These are phyloP conservation scores for Syzygium malaccense DNA, from an alignment of 441 rosid genomes.

Conservation along the genomic window DNA sequence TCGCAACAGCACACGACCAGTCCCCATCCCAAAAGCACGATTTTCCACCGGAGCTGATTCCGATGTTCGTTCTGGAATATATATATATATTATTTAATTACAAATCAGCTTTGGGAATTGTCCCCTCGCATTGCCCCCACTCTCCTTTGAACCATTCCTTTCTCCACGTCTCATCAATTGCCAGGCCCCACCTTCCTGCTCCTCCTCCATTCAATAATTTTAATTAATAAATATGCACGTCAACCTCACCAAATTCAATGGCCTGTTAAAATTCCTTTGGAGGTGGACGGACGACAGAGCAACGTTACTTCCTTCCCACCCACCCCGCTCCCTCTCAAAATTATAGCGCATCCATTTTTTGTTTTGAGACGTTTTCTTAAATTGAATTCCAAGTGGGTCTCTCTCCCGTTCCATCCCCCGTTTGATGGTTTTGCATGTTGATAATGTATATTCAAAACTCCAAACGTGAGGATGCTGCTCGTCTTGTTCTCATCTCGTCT, in stretches of 20 bases:
- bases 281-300: neutral
- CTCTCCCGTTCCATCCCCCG: too few species aligned
- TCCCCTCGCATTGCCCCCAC: neutral
- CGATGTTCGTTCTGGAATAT: neutral
- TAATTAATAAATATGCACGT: neutral
- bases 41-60: neutral
- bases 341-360: neutral
- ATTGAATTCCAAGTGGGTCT: too few species aligned
- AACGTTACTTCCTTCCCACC: neutral
- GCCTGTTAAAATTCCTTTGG: neutral
- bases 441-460: too few species aligned
- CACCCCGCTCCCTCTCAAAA: neutral
- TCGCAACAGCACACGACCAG: neutral
- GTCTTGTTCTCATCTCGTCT: neutral
- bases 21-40: neutral
- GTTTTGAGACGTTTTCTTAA: too few species aligned
- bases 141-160: neutral
- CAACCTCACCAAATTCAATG: neutral
- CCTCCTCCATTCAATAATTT: too few species aligned
- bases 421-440: too few species aligned
- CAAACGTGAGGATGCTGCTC: too few species aligned
- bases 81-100: too few species aligned
- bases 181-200: neutral
- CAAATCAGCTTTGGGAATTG: neutral
- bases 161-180: neutral